Base-by-base conservation (phyloP, 164 flowering plant genomes). In the Saururus chinensis region DNA sequence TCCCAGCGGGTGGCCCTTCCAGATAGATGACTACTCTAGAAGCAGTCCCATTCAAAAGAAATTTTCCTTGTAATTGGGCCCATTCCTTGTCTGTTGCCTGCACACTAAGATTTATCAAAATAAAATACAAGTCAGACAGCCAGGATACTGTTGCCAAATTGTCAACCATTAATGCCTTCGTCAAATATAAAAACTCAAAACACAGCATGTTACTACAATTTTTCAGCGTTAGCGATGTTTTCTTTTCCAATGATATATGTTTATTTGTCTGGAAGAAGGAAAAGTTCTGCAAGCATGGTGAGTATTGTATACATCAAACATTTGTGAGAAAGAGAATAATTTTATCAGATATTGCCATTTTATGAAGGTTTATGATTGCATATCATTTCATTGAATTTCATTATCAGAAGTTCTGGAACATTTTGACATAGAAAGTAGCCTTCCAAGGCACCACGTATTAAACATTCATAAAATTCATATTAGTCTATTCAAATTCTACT, bases 1-100 rank as follows among this genome's bases (percentile, higher is more conserved):
- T 82, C n/a, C 97, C 97, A 14, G 92, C 64, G 57, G 99, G 87
- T 42, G 99, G 97, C 20, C 99, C 99, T 83, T 93, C 99, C 0
- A 93, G 37, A 65, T 77, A 93, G 26, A 93, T 65, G 12, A 93
- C 81, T 7, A 76, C 96, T 66, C 57, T 84, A 52, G 84, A 77
- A n/a, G 91, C 88, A 20, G 79, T 65, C 66, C 77, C 82, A 79
- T 93, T 88, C 26, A 93, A 65, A 55, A 93, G 88, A 68, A 93
- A 90, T 65, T 87, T 88, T 22, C 99, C 99, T 60, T 82, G 82
- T 76, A 93, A 69, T 68, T 75, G 83, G 37, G 65, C 75, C 99
- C 99, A 93, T 51, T 84, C 84, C 76, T 85, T 87, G 69, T 85
- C 95, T 48, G 97, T 73, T 62, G 91, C 99, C 83, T 90, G 92